Conservation (phyloP, 495 filamentous ascomycete species). For the Elasticomyces elasticus region DNA sequence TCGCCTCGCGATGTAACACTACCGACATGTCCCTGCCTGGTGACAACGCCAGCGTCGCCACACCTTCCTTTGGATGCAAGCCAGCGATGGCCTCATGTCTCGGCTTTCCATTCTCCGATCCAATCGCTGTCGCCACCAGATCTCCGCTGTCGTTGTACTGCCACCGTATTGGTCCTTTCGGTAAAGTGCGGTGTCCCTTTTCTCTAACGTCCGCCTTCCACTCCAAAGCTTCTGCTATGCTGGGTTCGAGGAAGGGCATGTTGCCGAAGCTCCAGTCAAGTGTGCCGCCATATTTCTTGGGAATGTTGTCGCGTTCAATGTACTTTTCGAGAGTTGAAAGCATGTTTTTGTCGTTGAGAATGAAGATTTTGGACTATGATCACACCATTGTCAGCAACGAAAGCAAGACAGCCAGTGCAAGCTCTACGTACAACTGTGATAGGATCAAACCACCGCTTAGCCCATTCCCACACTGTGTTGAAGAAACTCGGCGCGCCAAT, state of each 20-base stretch:
- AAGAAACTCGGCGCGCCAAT: constrained; percentile 87
- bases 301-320: constrained; percentile 71
- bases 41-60: constrained; percentile 15
- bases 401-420: not conserved
- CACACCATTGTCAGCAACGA: not conserved
- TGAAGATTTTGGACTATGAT: constrained; percentile 72
- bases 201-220: constrained; percentile 25
- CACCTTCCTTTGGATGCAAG: constrained; percentile 15
- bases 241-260: constrained; percentile 57
- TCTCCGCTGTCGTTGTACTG: constrained; percentile 24
- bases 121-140: constrained; percentile 30
- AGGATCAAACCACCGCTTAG: constrained; percentile 93
- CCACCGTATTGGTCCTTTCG: constrained; percentile 33
- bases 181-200: constrained; percentile 25
- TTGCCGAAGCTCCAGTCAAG: constrained; percentile 72
- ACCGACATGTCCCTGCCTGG: constrained; percentile 6
- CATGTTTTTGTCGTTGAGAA: constrained; percentile 60
- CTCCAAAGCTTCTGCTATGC: constrained; percentile 26
- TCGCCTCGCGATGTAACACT: not conserved
- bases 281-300: constrained; percentile 73
- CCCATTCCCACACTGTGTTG: constrained; percentile 88
- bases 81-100: constrained; percentile 23
- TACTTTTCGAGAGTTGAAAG: constrained; percentile 63
- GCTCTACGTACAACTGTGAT: constrained; percentile 55
- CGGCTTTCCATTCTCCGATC: constrained; percentile 26